Evolutionary conservation across 768 basidiomycete species (phyloP).

Genomic region (Chalciporus sphaerocephalus): DNA sequence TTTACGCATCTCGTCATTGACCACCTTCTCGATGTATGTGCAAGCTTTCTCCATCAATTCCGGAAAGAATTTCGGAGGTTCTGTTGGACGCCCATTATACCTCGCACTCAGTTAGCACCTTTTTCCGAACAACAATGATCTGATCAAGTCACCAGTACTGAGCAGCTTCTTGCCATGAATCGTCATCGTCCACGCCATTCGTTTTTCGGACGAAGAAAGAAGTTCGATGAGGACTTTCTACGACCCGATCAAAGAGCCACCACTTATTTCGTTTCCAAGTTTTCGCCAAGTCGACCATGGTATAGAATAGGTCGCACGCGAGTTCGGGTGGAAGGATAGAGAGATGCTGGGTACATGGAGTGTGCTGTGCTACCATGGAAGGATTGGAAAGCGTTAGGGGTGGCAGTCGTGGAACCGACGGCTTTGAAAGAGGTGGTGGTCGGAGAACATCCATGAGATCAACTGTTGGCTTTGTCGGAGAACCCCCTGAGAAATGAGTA

Average conservation of each 20-base stretch:
- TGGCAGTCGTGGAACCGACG: constrained; percentile 36
- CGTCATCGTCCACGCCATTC: constrained; percentile 40
- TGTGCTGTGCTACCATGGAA: constrained; percentile 60
- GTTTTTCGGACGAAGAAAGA: constrained; percentile 65
- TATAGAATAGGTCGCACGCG: constrained; percentile 70
- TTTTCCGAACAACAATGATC: background rate
- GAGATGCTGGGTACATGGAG: constrained; percentile 70
- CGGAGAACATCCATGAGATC: constrained; percentile 57
- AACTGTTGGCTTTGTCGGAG: constrained; percentile 31
- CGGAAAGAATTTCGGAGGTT: constrained; percentile 54
- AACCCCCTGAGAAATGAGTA: constrained; percentile 9
- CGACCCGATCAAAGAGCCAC: constrained; percentile 80
- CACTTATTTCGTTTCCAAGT: constrained; percentile 73
- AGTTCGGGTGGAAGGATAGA: constrained; percentile 70
- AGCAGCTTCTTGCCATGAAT: constrained; percentile 66
- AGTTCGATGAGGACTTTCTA: constrained; percentile 82
- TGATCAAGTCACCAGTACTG: constrained; percentile 56
- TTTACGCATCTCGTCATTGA: constrained; percentile 65
- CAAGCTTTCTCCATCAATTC: constrained; percentile 78
- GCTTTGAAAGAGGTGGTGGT: constrained; percentile 41
- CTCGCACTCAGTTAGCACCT: constrained; percentile 34
- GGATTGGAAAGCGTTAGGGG: constrained; percentile 64
- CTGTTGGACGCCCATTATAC: constrained; percentile 74
- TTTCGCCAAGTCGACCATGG: constrained; percentile 58
- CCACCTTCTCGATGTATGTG: constrained; percentile 58